A percentile compares a stretch with the other conserved stretches of the same genome.
These are phyloP conservation scores for Trichosporon faecale DNA, from an alignment of 1,284 basidiomycete species.

Conservation along the genomic window DNA sequence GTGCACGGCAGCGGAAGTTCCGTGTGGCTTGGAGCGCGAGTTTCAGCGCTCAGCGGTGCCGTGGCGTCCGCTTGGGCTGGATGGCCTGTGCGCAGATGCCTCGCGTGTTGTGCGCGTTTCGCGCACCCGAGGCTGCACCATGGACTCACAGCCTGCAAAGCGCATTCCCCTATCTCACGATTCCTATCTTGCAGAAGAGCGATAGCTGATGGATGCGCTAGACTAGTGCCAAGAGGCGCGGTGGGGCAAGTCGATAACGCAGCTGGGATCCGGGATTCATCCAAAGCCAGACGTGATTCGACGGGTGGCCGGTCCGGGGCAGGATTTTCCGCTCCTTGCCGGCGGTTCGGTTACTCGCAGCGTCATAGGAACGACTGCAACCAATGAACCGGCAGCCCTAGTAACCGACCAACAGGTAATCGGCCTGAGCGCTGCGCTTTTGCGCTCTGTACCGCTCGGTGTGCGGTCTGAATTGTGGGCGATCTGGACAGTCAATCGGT, in stretches of 20 bases:
- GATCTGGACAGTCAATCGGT: background rate
- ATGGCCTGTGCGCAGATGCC: background rate
- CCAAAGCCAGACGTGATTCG: background rate
- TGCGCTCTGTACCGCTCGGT: background rate
- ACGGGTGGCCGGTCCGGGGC: background rate
- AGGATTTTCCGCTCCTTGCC: constrained; percentile 4
- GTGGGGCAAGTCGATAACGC: background rate
- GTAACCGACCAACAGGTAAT: background rate
- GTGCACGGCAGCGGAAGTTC: background rate
- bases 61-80: background rate
- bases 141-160: too few relatives aligned
- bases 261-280: background rate
- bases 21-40: background rate
- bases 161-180: background rate
- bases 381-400: background rate
- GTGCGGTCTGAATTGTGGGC: background rate
- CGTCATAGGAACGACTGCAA: background rate
- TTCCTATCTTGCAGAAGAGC: background rate
- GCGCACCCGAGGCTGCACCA: background rate
- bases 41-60: background rate
- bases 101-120: background rate
- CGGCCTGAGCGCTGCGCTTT: background rate
- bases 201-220: background rate
- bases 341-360: constrained; percentile 3
- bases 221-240: background rate